Evolutionary conservation across 164 flowering plant genomes (phyloP), one percentile per base, ranked within the genome.

Genomic region (Santalum album): DNA sequence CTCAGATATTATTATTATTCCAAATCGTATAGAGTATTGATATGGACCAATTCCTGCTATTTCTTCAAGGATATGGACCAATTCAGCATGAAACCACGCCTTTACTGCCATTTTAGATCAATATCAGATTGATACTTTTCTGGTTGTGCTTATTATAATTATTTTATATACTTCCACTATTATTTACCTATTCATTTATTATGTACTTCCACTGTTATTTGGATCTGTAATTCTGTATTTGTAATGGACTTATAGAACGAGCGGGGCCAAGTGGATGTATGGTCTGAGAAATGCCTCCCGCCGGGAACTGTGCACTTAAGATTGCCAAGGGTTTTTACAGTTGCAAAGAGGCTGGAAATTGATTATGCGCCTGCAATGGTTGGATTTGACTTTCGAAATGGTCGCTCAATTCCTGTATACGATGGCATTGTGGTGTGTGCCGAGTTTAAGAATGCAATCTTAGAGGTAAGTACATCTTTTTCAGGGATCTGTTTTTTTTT

Each of bases 341-440:
- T 92, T 54, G 96, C 82, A 25, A 84, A 85, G 75, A 83, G 82
- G 69, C 80, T 92, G 44, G 88, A 61, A 62, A 71, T 92, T 56
- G 82, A 92, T 73, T 92, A 69, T 75, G 96, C 99, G 45, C 91
- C 91, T 53, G 99, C 99, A 23, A 86, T 92, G 96, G 96, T 92
- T 72, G 99, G 99, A 34, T 92, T 92, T 70, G 99, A 92, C 49
- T 89, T 83, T 65, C 84, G 82, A 59, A 84, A 86, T 65, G 96
- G 96, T 20, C 79, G 78, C 2, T 75, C 91, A 22, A 2, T 68
- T 65, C 96, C 99, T 19, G 65, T 79, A 35, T 84, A 59, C 67
- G 94, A 89, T 49, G 99, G 96, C 47, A 75, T 92, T 54, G 99
- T 92, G 53, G 87, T 87, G 16, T 92, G 99, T 54, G 20, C 78